These are phyloP conservation scores for Ministeria vibrans DNA, from an alignment of 78 protist species.

Conservation along the genomic window DNA sequence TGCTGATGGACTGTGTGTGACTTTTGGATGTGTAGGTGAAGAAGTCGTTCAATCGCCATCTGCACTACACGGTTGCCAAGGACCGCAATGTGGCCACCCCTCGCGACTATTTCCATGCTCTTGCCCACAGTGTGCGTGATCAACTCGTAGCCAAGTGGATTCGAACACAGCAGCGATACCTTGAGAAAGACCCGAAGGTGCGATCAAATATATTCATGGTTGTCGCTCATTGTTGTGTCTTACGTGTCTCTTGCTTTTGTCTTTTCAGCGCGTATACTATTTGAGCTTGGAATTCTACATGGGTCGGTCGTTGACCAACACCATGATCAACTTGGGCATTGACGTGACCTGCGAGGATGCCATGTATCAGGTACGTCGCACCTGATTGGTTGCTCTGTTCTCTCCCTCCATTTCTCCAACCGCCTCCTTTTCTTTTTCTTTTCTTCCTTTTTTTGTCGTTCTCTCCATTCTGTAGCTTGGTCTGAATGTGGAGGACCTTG, in stretches of 20 bases:
- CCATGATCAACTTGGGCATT: conserved; percentile 64
- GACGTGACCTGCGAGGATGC: conserved; percentile 58
- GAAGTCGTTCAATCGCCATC: conserved; percentile 26
- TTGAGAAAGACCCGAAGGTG: conserved; percentile 31
- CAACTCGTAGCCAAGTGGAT: conserved; percentile 26
- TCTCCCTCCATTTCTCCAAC: background rate
- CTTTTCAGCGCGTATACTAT: conserved; percentile 71
- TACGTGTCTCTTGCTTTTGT: background rate
- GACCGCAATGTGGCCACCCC: conserved; percentile 34
- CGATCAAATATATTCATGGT: no score
- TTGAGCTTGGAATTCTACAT: conserved; percentile 85
- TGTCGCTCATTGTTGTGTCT: background rate
- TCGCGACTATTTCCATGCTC: conserved; percentile 21
- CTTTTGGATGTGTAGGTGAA: no score
- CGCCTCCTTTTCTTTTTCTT: background rate
- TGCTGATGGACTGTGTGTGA: no score
- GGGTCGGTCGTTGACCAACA: conserved; percentile 81
- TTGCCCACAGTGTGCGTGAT: conserved; percentile 36
- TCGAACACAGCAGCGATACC: conserved; percentile 33
- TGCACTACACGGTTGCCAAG: conserved; percentile 37
- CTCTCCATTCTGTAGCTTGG: conserved; percentile 13
- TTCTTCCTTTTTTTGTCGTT: background rate
- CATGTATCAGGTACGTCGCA: conserved; percentile 1
- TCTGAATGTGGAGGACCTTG: conserved; percentile 28
- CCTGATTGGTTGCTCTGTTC: conserved; percentile 1